Conservation (phyloP, 2,329 filamentous ascomycete genomes). For the Epichloe uncinata region DNA sequence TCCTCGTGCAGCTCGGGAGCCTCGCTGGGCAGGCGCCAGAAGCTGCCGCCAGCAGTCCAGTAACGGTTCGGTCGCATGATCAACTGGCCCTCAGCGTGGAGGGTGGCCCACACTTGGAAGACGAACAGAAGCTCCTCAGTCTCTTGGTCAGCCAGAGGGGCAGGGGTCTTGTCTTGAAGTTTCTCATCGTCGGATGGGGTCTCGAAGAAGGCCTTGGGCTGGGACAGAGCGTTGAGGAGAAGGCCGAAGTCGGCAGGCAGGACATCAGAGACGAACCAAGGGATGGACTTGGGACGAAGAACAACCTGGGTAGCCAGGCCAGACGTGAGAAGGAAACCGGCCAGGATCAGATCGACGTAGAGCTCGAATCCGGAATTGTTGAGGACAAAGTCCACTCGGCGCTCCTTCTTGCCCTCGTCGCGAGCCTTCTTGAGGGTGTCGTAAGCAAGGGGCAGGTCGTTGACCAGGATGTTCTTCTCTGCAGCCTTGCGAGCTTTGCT, state of each 20-base stretch:
- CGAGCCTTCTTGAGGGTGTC: slow-evolving; percentile 51
- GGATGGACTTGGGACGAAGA: slow-evolving; percentile 85
- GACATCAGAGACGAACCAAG: slow-evolving; percentile 97
- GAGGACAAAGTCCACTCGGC: slow-evolving; percentile 83
- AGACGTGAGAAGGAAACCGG: slow-evolving; percentile 74
- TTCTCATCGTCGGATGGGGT: slow-evolving; percentile 55
- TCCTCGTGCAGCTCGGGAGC: slow-evolving; percentile 61
- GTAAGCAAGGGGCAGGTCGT: slow-evolving; percentile 68
- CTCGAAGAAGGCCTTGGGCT: slow-evolving; percentile 68
- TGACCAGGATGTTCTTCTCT: slow-evolving; percentile 84
- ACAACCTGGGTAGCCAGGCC: slow-evolving; percentile 78
- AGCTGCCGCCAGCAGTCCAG: slow-evolving; percentile 82
- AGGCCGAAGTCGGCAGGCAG: slow-evolving; percentile 71
- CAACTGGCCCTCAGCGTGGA: slow-evolving; percentile 75
- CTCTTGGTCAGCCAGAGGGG: slow-evolving; percentile 54
- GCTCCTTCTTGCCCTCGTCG: slow-evolving; percentile 47
- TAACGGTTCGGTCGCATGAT: slow-evolving; percentile 74
- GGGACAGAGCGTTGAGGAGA: slow-evolving; percentile 68
- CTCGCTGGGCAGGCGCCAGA: slow-evolving; percentile 67
- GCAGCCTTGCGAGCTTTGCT: slow-evolving; percentile 72
- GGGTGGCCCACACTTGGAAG: slow-evolving; percentile 65
- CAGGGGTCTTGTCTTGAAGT: slow-evolving; percentile 41
- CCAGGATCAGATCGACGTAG: slow-evolving; percentile 86
- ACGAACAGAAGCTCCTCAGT: slow-evolving; percentile 56
- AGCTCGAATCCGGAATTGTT: slow-evolving; percentile 97